phyloP scores from a whole-genome alignment of 495 filamentous ascomycete genomes.

The Xylona heveae region DNA sequence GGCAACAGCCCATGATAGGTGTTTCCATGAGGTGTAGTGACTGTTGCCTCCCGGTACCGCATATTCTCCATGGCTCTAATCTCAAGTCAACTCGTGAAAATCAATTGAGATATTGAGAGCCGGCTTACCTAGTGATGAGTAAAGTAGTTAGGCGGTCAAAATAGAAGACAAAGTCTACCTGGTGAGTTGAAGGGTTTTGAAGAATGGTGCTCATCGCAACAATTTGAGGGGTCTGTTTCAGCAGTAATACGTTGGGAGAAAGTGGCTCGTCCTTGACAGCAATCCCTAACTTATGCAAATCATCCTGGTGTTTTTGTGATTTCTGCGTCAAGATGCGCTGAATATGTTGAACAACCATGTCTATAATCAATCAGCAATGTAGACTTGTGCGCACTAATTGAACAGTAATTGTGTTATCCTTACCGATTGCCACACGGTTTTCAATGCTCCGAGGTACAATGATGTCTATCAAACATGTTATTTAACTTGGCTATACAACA shows the following conservation, averaged over 20 bases:
- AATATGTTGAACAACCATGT: constrained; percentile 83
- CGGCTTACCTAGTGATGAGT: constrained; percentile 56
- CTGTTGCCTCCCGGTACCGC: constrained; percentile 32
- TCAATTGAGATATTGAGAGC: neutral
- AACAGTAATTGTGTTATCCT: constrained; percentile 6
- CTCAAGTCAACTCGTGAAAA: constrained; percentile 5
- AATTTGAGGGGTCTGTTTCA: constrained; percentile 58
- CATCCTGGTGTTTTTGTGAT: constrained; percentile 57
- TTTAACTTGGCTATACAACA: constrained; percentile 8
- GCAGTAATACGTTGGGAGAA: constrained; percentile 44
- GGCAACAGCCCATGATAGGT: constrained; percentile 45
- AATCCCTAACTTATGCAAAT: constrained; percentile 48
- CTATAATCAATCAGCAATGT: constrained; percentile 20
- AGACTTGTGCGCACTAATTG: constrained; percentile 4
- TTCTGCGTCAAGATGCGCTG: constrained; percentile 66
- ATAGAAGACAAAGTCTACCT: constrained; percentile 92
- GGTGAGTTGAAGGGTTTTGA: constrained; percentile 52
- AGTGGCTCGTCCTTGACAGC: constrained; percentile 48
- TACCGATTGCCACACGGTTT: constrained; percentile 80
- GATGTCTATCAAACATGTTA: constrained; percentile 36
- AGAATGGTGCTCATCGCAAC: constrained; percentile 78
- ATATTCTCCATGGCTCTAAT: constrained; percentile 49
- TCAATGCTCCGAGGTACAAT: constrained; percentile 89
- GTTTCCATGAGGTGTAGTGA: constrained; percentile 46
- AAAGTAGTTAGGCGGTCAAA: constrained; percentile 71